Conservation (phyloP, 768 basidiomycete species). For the Scleroderma bovista region DNA sequence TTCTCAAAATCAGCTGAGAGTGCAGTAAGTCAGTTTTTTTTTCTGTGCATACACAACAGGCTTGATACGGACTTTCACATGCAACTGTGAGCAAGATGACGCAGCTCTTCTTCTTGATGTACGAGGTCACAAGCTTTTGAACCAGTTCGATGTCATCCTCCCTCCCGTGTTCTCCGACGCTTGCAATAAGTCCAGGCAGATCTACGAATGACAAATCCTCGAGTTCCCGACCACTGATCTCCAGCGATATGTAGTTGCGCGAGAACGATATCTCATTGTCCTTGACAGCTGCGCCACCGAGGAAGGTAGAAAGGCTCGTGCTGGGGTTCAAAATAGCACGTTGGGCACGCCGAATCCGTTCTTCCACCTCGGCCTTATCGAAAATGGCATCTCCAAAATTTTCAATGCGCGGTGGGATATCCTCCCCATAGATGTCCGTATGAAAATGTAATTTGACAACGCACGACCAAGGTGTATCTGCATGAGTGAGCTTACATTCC, state of each 20-base stretch:
- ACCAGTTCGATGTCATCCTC: conserved; percentile 40
- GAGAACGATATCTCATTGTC: conserved; percentile 28
- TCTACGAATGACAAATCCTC: conserved; percentile 38
- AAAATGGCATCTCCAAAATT: conserved; percentile 40
- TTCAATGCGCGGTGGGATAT: conserved; percentile 17
- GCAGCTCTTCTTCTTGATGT: conserved; percentile 43
- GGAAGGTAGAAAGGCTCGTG: conserved; percentile 20
- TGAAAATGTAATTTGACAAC: conserved; percentile 40
- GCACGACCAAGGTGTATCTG: conserved; percentile 28
- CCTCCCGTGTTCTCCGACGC: conserved; percentile 46
- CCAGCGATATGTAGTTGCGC: conserved; percentile 37
- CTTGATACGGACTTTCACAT: conserved; percentile 40
- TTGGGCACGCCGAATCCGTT: conserved; percentile 54
- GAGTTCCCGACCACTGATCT: conserved; percentile 34
- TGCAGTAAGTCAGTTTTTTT: background rate
- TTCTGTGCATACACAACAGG: conserved; percentile 14
- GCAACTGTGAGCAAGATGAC: conserved; percentile 48
- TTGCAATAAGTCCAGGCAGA: conserved; percentile 34
- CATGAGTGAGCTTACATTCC: conserved; percentile 30
- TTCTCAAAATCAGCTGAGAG: conserved; percentile 52
- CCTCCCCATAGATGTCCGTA: conserved; percentile 27
- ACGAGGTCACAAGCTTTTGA: conserved; percentile 43
- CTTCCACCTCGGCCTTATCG: conserved; percentile 41
- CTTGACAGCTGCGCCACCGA: conserved; percentile 9
- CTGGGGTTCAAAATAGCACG: conserved; percentile 48